phyloP scores from a whole-genome alignment of 169 alveolate species.

The Plasmodium gonderi region DNA sequence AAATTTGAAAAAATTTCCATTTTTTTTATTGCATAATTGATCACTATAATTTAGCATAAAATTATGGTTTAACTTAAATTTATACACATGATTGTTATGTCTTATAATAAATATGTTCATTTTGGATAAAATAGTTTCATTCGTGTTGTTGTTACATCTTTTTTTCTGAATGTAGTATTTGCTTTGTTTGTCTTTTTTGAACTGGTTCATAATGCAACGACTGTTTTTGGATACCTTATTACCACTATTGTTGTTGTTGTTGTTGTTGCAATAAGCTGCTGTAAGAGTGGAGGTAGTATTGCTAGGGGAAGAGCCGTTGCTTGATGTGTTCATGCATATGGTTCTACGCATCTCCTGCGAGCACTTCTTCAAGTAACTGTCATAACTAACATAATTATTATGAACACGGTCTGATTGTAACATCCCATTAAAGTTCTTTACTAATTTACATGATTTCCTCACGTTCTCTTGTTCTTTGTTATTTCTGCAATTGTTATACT shows the following conservation, averaged over 20 bases:
- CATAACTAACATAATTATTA: background rate
- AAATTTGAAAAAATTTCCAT: background rate
- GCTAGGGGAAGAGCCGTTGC: background rate
- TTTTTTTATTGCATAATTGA: slow-evolving; percentile 6
- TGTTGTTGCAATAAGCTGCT: background rate
- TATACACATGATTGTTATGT: slow-evolving; percentile 40
- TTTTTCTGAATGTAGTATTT: slow-evolving; percentile 24
- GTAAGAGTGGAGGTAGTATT: background rate
- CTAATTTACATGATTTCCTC: background rate
- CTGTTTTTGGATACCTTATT: background rate
- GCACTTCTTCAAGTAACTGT: background rate
- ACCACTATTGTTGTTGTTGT: background rate
- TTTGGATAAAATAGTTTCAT: slow-evolving; percentile 17
- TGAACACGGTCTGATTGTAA: background rate
- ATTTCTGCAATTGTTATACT: background rate
- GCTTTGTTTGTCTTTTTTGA: background rate
- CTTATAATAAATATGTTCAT: slow-evolving; percentile 32
- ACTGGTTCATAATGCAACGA: background rate
- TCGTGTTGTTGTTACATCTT: background rate
- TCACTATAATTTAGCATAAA: background rate
- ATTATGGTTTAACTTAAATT: slow-evolving; percentile 38
- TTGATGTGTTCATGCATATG: background rate
- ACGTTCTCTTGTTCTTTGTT: background rate
- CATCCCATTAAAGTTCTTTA: background rate
- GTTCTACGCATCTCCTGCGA: background rate